Base-by-base conservation (phyloP, 352 stramenopile species). In the Peronospora tabacina region DNA sequence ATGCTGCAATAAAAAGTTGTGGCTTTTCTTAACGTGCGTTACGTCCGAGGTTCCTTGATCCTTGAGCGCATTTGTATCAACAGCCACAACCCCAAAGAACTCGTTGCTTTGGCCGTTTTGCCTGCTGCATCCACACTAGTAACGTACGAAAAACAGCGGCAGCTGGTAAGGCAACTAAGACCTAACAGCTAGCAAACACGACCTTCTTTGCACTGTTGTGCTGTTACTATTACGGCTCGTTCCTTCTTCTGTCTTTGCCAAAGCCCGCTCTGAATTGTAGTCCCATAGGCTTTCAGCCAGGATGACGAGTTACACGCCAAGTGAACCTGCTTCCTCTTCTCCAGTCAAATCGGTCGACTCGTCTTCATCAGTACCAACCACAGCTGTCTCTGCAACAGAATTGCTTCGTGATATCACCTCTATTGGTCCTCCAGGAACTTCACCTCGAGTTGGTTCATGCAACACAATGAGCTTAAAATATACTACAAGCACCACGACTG, bases 221-320 rank as follows among this genome's bases (percentile, higher is more conserved):
- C 51, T 52, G 50, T 51, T 65, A 61, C 56, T 61, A 52, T 64
- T 56, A 50, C 60, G 44, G 49, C 22, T 29, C 26, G 22, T 49
- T 55, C 48, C 52, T 41, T 51, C 52, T 41, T 49, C 5, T 47
- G 15, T 56, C 13, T 42, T 12, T 44, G 41, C 12, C 26, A 35
- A 32, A 33, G 24, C 16, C 40, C n/a, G 24, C 29, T 49, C 38
- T 55, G 34, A 43, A 58, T 26, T 22, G 24, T 3, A 26, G 22
- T 26, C 22, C 22, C 22, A 26, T 26, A 26, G 22, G 4, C 22
- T n/a, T n/a, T 5, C 22, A 26, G 28, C 13, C 44, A 61, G 7
- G 11, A 70, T 70, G 61, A 52, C 52, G 15, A 70, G 40, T 26
- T 58, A 53, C 22, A 60, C 61, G 0, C 48, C 61, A 29, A 58